These are phyloP conservation scores for Saccharomyces jurei DNA, from an alignment of 805 yeast genomes.

Conservation along the genomic window DNA sequence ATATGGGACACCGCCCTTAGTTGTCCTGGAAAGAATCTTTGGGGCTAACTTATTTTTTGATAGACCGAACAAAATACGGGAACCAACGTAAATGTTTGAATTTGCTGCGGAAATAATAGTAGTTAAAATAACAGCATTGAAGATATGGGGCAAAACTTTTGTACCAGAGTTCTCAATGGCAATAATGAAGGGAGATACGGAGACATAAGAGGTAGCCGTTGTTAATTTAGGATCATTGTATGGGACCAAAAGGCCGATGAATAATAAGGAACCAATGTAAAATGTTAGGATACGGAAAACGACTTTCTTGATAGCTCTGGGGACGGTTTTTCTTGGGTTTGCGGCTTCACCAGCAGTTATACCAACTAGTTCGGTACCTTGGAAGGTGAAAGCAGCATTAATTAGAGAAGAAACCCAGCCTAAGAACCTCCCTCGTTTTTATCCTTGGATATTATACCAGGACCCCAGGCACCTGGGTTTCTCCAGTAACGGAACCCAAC, in stretches of 20 bases:
- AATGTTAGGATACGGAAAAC: conserved; percentile 57
- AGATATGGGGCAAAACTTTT: conserved; percentile 54
- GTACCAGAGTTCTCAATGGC: conserved; percentile 67
- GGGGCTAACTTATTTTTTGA: conserved; percentile 57
- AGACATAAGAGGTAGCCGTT: conserved; percentile 32
- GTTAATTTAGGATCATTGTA: conserved; percentile 49
- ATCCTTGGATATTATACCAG: conserved; percentile 46
- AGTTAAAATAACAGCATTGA: conserved; percentile 60
- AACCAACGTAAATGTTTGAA: conserved; percentile 65
- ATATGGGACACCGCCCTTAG: conserved; percentile 54
- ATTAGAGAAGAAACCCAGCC: conserved; percentile 66
- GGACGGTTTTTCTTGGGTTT: conserved; percentile 63
- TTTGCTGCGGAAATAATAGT: conserved; percentile 76
- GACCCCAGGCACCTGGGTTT: conserved; percentile 70
- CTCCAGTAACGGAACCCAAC: conserved; percentile 78
- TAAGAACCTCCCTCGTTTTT: conserved; percentile 49
- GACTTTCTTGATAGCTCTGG: conserved; percentile 64
- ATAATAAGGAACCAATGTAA: conserved; percentile 56
- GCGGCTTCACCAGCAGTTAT: conserved; percentile 67
- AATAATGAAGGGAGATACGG: conserved; percentile 65
- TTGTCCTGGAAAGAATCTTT: conserved; percentile 40
- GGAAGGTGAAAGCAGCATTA: conserved; percentile 72
- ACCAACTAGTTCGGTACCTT: conserved; percentile 73
- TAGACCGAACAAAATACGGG: conserved; percentile 59
- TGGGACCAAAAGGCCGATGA: conserved; percentile 65